Conservation (phyloP, 2,329 filamentous ascomycete species). For the Ophiostoma ips region DNA sequence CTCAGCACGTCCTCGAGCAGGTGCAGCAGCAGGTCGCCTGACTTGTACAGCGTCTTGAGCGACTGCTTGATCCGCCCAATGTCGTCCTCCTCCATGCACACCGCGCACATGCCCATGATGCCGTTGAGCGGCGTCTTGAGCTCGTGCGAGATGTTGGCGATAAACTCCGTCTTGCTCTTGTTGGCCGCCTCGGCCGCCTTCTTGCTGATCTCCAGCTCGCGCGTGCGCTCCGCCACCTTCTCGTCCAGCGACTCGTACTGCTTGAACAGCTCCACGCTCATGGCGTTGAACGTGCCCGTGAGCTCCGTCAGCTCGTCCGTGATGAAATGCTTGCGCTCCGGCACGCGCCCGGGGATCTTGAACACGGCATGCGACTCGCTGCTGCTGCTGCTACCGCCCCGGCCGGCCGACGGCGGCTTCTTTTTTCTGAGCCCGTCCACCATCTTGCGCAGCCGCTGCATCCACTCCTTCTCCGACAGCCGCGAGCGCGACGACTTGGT, state of each 20-base stretch:
- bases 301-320: constrained; percentile 78
- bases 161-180: constrained; percentile 93
- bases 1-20: constrained; percentile 79
- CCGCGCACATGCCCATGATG: constrained; percentile 84
- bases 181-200: constrained; percentile 90
- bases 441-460: constrained; percentile 23
- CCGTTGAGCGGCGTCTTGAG: constrained; percentile 92
- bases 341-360: constrained; percentile 74
- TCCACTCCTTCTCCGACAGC: constrained; percentile 29
- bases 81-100: constrained; percentile 86
- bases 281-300: constrained; percentile 77
- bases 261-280: constrained; percentile 79
- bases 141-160: constrained; percentile 82
- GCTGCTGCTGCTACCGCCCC: constrained; percentile 26
- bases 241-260: constrained; percentile 78
- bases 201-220: constrained; percentile 77
- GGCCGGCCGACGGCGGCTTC: constrained; percentile 18
- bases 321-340: constrained; percentile 58
- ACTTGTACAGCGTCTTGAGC: constrained; percentile 78
- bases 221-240: constrained; percentile 68
- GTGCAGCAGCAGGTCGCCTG: constrained; percentile 70
- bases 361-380: constrained; percentile 42
- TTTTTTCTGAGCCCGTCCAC: constrained; percentile 18
- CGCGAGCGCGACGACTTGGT: constrained; percentile 28
- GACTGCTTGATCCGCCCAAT: constrained; percentile 65